Percentiles rank a stretch among this genome's conserved stretches.
These are phyloP conservation scores for Colletotrichum ledebouriae DNA, from an alignment of 2,329 filamentous ascomycete species.

Conservation along the genomic window DNA sequence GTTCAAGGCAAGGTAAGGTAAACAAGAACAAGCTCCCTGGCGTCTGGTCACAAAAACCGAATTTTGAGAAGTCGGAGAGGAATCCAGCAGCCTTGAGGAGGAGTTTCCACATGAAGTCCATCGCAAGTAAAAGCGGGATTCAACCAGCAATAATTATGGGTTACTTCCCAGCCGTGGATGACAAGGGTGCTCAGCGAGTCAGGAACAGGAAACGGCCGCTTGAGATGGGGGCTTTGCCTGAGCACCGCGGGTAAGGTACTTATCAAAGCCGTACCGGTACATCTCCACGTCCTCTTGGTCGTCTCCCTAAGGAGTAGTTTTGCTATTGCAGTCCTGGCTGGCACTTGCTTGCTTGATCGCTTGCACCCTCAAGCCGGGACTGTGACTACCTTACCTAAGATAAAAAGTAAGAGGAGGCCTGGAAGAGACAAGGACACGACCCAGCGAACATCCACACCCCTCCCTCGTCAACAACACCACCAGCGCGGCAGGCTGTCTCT, in stretches of 20 bases:
- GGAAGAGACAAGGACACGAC: neutral
- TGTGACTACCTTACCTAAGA: neutral
- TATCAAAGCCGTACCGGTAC: slow-evolving; percentile 36
- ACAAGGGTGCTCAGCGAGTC: slow-evolving; percentile 39
- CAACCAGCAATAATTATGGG: slow-evolving; percentile 31
- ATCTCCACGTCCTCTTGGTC: slow-evolving; percentile 4
- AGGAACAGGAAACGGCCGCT: slow-evolving; percentile 41
- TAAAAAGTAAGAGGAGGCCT: no score
- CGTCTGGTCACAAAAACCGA: slow-evolving; percentile 39
- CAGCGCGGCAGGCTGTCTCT: neutral
- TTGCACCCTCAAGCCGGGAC: no score
- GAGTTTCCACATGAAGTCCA: slow-evolving; percentile 36
- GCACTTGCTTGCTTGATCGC: no score
- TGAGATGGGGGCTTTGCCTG: slow-evolving; percentile 30
- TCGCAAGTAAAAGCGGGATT: slow-evolving; percentile 41
- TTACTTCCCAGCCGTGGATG: slow-evolving; percentile 25
- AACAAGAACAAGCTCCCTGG: slow-evolving; percentile 37
- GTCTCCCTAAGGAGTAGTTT: neutral
- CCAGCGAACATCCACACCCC: neutral
- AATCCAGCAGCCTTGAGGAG: slow-evolving; percentile 30
- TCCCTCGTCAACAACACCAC: neutral
- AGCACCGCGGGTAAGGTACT: slow-evolving; percentile 22
- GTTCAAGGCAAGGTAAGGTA: slow-evolving; percentile 34
- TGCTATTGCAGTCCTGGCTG: neutral
- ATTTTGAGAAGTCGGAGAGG: slow-evolving; percentile 36